Conservation (phyloP, 2,329 filamentous ascomycete species). For the Phialemoniopsis sp. region DNA sequence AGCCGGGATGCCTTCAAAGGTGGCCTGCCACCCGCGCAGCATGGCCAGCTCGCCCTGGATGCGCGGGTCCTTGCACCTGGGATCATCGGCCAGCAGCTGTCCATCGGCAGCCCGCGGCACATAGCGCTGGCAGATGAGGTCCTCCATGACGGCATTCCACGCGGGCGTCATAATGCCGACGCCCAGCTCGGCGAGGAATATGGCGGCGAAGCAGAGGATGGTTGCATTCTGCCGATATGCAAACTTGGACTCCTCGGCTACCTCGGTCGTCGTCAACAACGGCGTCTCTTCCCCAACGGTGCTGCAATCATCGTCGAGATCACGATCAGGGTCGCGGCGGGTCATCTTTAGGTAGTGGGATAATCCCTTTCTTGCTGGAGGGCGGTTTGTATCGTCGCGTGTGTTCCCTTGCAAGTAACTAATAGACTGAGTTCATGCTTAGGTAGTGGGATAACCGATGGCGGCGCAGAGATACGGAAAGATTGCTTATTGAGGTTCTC, state of each 20-base stretch:
- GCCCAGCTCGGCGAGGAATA: conserved; percentile 39
- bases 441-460: too few relatives aligned
- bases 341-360: too few relatives aligned
- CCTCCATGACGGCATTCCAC: conserved; percentile 45
- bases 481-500: too few relatives aligned
- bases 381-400: too few relatives aligned
- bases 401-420: too few relatives aligned
- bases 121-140: conserved; percentile 45
- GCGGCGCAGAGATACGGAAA: too few relatives aligned
- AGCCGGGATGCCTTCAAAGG: conserved; percentile 38
- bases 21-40: conserved; percentile 40
- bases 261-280: conserved; percentile 1
- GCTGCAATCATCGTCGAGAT: background rate
- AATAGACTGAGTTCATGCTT: too few relatives aligned
- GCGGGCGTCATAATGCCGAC: conserved; percentile 28
- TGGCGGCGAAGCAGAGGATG: conserved; percentile 19
- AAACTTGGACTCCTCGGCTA: conserved; percentile 7
- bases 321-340: too few relatives aligned
- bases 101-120: conserved; percentile 33
- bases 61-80: conserved; percentile 39
- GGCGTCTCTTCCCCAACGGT: conserved; percentile 1
- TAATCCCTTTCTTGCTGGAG: too few relatives aligned
- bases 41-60: conserved; percentile 50
- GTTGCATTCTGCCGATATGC: conserved; percentile 17
- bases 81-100: conserved; percentile 26